Base-by-base conservation (phyloP, 1,139 yeast genomes). In the Taphrina betulina region DNA sequence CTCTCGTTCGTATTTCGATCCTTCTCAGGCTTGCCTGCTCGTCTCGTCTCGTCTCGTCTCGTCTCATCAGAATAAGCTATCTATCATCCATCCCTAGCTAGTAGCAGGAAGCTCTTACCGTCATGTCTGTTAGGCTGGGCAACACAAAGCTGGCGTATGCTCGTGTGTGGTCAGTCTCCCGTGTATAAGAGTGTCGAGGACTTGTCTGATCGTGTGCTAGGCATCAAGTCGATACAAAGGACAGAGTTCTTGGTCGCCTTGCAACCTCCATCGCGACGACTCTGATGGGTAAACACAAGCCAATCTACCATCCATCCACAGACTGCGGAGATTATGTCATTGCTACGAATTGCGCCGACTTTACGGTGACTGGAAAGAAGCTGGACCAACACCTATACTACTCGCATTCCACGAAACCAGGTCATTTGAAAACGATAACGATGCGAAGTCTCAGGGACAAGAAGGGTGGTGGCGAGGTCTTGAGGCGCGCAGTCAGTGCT, bases 261-360 rank as follows among this genome's bases (percentile, higher is more conserved):
- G 98, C 99, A 1, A 77, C 95, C 1, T 78, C 83, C 60, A 88
- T 92, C 58, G 97, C 98, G 33, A 75, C 81, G 34, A 83, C 95
- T 0, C 77, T 94, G 53, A 89, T 87, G 74, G 98, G 99, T 16
- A 94, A 94, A 70, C 97, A 92, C 72, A 92, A 92, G 74, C 99
- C 98, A 5, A 80, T 89, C 0, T 85, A 73, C 64, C 86, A 90
- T 62, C 78, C 78, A 8, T 72, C 80, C 65, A 76, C 83, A 68
- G 99, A 92, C 72, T 82, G 84, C 63, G 99, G 99, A 10, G 99
- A 92, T 71, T 92, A 90, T 66, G 96, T 92, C 16, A 97, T 92
- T 16, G 96, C 92, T 1, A 86, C 97, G 10, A 92, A 92, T 73
- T 89, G 96, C 67, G 79, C 87, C 60, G 81, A 82, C 63, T 70